Evolutionary conservation across 176 grass and related monocot genomes (phyloP).

Genomic region (Zizania latifolia): DNA sequence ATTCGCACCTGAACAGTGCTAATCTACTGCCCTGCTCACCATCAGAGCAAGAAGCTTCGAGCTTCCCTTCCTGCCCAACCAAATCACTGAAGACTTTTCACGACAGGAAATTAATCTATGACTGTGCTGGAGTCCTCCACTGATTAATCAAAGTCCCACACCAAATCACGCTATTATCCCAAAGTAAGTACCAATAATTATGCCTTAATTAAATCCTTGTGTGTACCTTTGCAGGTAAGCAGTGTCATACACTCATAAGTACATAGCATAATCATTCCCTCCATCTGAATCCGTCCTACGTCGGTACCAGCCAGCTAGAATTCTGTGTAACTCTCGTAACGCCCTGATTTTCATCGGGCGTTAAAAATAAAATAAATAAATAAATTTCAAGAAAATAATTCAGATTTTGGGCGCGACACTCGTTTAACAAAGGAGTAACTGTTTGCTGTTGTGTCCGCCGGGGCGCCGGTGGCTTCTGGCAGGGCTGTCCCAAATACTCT

Average conservation of each 20-base stretch:
- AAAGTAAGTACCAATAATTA: too few species aligned
- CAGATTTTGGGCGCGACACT: too few species aligned
- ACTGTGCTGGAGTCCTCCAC: background rate
- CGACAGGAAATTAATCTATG: background rate
- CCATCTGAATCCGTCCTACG: background rate
- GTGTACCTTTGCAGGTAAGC: background rate
- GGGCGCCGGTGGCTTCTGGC: too few species aligned
- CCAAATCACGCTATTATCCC: background rate
- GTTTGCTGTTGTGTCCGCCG: too few species aligned
- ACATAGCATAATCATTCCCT: background rate
- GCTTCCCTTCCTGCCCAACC: background rate
- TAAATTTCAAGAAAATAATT: too few species aligned
- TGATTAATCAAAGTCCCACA: background rate
- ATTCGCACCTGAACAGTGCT: background rate
- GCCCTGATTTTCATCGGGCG: too few species aligned
- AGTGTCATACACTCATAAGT: too few species aligned
- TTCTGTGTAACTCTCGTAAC: background rate
- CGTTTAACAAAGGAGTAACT: too few species aligned
- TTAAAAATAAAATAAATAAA: too few species aligned
- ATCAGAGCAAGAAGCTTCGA: background rate
- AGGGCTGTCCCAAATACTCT: too few species aligned
- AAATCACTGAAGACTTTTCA: background rate
- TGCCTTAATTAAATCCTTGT: background rate
- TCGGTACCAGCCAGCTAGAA: background rate
- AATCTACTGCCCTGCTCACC: background rate